Evolutionary conservation across 2,329 filamentous ascomycete species (phyloP), one percentile per base, ranked within the genome.

Genomic region (Pyricularia sp.): DNA sequence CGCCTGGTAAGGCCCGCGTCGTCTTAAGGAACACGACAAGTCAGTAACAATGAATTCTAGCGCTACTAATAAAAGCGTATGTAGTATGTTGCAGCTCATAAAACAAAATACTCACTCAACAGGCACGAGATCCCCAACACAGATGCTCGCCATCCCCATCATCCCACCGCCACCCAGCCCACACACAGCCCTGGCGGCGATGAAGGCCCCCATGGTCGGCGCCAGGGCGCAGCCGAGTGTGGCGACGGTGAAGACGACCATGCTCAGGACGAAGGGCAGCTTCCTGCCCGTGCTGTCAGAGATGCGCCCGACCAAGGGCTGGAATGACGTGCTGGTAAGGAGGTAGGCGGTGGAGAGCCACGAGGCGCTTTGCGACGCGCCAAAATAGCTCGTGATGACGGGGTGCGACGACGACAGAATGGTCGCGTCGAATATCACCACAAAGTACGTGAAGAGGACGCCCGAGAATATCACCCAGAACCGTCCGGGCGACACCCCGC

Each of bases 311-410:
- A 92, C 86, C 0, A 94, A 79, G 0, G 92, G 91, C 77, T 93
- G 90, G 69, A 92, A 90, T 28, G 89, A 87, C 1, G 91, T 93
- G 4, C 88, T 91, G 0, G 92, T 93, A 55, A 95, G 82, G 50
- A 94, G 79, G 72, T 93, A 94, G 0, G 90, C 87, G 0, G 92
- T 94, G 1, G 91, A 93, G 4, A 94, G 82, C 92, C 92, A 95
- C 1, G 91, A 93, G 3, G 92, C 92, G 65, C 88, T 88, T 77
- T 94, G 93, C 36, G 91, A 91, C 66, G 90, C 86, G 70, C 88
- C 81, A 77, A 94, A 94, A 77, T 94, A 88, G 0, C 90, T 93
- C 0, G 91, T 93, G 71, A 94, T 93, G 69, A 77, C 90, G 0
- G 92, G 91, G 77, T 95, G 92, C 61, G 86, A 90, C 2, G 90